Conservation (phyloP, 139 green algal genomes). For the Volvox africanus region DNA sequence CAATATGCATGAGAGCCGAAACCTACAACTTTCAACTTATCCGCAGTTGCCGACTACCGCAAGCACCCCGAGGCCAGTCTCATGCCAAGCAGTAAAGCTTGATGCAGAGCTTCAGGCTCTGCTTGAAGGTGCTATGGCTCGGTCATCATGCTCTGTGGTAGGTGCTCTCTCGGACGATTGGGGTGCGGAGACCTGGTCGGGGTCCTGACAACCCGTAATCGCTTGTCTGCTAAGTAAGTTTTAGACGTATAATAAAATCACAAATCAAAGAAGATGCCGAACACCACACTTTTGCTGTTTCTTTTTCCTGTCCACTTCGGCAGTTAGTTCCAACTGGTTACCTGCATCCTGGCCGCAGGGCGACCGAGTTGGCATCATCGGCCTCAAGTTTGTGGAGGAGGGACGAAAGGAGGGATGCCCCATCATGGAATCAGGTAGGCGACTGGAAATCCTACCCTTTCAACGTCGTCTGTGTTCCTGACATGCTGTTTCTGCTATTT, state of each 20-base stretch:
- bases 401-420: conserved; percentile 26
- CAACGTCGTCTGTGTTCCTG: too few relatives aligned
- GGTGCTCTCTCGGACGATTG: neutral
- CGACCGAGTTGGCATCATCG: conserved; percentile 47
- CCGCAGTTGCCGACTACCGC: neutral
- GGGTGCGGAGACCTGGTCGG: too few relatives aligned
- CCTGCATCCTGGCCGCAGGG: neutral
- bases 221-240: too few relatives aligned
- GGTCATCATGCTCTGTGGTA: conserved; percentile 41
- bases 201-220: too few relatives aligned
- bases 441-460: too few relatives aligned
- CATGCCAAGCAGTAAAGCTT: neutral
- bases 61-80: neutral
- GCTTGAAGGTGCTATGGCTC: conserved; percentile 33
- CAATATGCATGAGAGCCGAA: neutral
- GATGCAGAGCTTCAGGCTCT: conserved; percentile 24
- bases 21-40: conserved; percentile 1
- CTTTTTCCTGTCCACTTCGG: too few relatives aligned
- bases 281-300: too few relatives aligned
- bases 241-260: too few relatives aligned
- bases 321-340: too few relatives aligned
- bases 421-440: conserved; percentile 16
- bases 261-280: too few relatives aligned
- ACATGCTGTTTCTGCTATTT: too few relatives aligned
- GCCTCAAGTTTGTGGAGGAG: conserved; percentile 44